Percentiles rank a stretch among this genome's conserved stretches.
These are phyloP conservation scores for Halophytophthora polymorphica DNA, from an alignment of 352 stramenopile species.

Conservation along the genomic window DNA sequence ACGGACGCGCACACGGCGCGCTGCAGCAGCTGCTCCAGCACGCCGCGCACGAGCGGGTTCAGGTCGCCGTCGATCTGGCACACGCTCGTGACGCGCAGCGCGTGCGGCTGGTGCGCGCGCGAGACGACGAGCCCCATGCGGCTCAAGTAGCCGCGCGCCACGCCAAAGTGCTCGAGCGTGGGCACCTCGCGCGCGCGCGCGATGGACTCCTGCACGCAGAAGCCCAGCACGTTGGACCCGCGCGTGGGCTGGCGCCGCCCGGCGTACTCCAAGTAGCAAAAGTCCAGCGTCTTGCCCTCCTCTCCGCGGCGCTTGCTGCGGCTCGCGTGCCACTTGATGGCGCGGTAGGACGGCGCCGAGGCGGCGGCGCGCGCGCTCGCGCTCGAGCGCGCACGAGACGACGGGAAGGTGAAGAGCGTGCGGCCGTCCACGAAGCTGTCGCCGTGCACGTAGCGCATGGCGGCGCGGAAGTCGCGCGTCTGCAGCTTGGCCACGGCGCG, in stretches of 20 bases:
- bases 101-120: conserved; percentile 53
- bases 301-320: conserved; percentile 23
- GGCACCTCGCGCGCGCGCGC: conserved; percentile 56
- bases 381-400: conserved; percentile 13
- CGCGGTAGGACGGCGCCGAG: conserved; percentile 69
- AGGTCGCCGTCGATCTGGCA: conserved; percentile 71
- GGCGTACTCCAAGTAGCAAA: conserved; percentile 80
- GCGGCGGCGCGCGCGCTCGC: too few species aligned
- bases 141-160: conserved; percentile 50
- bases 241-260: conserved; percentile 44
- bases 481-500: conserved; percentile 48
- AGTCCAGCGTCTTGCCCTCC: conserved; percentile 54
- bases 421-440: conserved; percentile 57
- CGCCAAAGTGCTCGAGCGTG: conserved; percentile 53
- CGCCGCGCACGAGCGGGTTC: conserved; percentile 35
- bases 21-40: conserved; percentile 65
- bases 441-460: conserved; percentile 55
- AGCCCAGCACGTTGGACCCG: conserved; percentile 55
- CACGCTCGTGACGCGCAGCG: conserved; percentile 60
- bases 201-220: conserved; percentile 78
- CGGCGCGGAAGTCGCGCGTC: conserved; percentile 63
- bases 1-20: conserved; percentile 41
- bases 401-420: conserved; percentile 62
- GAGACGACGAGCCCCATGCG: conserved; percentile 68
- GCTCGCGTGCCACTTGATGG: conserved; percentile 72